Conservation (phyloP, 768 basidiomycete species). For the Lyophyllum decastes region DNA sequence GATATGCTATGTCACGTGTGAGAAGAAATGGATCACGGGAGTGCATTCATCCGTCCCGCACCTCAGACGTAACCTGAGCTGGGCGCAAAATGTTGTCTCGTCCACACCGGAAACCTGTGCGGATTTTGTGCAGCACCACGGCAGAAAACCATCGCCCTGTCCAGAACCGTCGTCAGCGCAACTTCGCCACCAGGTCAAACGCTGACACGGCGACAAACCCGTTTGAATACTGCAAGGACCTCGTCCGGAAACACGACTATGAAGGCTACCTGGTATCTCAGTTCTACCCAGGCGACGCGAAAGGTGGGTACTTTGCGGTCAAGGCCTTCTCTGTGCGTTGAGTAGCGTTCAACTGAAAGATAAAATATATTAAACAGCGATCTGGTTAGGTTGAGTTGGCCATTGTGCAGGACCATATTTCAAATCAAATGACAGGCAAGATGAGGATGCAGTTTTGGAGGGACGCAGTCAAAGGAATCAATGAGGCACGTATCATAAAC, state of each 20-base stretch:
- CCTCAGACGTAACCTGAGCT: background rate
- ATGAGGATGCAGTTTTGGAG: slow-evolving; percentile 90
- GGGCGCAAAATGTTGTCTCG: background rate
- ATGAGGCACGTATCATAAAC: slow-evolving; percentile 47
- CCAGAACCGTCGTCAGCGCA: slow-evolving; percentile 3
- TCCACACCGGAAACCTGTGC: background rate
- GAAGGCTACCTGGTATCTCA: slow-evolving; percentile 73
- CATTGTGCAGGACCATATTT: slow-evolving; percentile 73
- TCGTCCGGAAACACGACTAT: slow-evolving; percentile 81
- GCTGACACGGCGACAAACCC: slow-evolving; percentile 36
- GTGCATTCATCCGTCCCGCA: background rate
- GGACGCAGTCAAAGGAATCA: slow-evolving; percentile 71
- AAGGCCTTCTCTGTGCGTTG: slow-evolving; percentile 81
- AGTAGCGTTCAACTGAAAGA: slow-evolving; percentile 7
- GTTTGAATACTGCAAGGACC: slow-evolving; percentile 63
- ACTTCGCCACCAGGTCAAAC: slow-evolving; percentile 7
- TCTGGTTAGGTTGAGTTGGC: slow-evolving; percentile 69
- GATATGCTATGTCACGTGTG: background rate
- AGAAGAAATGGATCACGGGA: background rate
- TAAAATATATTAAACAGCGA: slow-evolving; percentile 6
- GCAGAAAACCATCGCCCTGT: background rate
- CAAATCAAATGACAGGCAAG: slow-evolving; percentile 72
- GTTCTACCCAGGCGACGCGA: slow-evolving; percentile 67
- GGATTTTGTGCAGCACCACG: background rate
- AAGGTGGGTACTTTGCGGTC: slow-evolving; percentile 72